A percentile compares a stretch with the other conserved stretches of the same genome.
phyloP scores from a whole-genome alignment of 2,329 filamentous ascomycete species.

The Orbilia brochopaga region DNA sequence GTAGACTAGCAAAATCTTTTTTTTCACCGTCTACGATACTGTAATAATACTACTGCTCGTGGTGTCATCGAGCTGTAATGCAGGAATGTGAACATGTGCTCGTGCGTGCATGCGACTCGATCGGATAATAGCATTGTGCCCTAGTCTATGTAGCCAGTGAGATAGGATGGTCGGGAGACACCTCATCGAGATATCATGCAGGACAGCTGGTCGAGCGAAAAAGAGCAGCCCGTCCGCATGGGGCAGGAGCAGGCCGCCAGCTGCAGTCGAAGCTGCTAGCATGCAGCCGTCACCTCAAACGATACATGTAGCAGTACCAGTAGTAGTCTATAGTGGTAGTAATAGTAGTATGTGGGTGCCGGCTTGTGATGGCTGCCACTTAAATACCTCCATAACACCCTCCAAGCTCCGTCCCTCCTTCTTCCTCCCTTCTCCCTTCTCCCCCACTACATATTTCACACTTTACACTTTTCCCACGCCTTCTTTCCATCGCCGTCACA shows the following conservation, averaged over 20 bases:
- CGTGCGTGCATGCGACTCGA: background rate
- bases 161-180: background rate
- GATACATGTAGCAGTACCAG: background rate
- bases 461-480: conserved; percentile 3
- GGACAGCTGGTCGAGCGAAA: conserved; percentile 36
- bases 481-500: background rate
- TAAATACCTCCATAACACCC: conserved; percentile 11
- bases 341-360: background rate
- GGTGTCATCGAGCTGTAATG: no score
- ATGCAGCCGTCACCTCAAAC: background rate
- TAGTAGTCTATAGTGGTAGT: no score
- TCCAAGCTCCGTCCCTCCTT: background rate
- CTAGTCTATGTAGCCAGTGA: background rate
- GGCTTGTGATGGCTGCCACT: conserved; percentile 4
- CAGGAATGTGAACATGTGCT: background rate
- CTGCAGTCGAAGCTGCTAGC: conserved; percentile 12
- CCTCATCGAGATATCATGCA: conserved; percentile 9
- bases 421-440: background rate
- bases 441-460: conserved; percentile 5
- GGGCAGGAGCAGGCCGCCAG: conserved; percentile 15
- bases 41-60: background rate
- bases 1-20: conserved; percentile 20
- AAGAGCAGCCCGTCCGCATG: conserved; percentile 19
- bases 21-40: no score
- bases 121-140: conserved; percentile 11